phyloP scores from a whole-genome alignment of 1,139 yeast genomes.

The Pichia cactophila region DNA sequence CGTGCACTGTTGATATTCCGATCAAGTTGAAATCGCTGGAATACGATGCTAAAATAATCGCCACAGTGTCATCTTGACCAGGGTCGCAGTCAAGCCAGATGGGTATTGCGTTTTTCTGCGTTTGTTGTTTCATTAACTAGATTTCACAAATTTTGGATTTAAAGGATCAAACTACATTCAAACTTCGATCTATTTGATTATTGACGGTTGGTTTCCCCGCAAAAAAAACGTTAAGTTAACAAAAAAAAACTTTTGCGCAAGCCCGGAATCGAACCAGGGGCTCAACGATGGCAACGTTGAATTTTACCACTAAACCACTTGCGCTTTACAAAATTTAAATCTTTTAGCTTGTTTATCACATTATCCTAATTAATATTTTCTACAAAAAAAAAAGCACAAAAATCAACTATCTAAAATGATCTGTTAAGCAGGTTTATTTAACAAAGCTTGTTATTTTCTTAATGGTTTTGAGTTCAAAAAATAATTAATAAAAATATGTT shows the following conservation, averaged over 20 bases:
- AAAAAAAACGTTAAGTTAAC: background rate
- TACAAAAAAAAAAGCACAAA: no score
- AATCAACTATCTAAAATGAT: no score
- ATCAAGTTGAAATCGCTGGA: slow-evolving; percentile 52
- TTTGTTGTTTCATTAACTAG: background rate
- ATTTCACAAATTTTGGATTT: no score
- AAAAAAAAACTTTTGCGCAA: slow-evolving; percentile 5
- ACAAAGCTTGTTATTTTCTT: no score
- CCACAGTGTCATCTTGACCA: slow-evolving; percentile 85
- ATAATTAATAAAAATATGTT: no score
- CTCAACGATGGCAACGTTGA: slow-evolving; percentile 16
- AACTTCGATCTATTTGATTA: no score
- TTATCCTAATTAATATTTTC: no score
- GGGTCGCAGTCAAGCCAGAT: slow-evolving; percentile 93
- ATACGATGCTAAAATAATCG: slow-evolving; percentile 55
- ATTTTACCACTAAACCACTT: slow-evolving; percentile 15
- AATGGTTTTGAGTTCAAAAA: no score
- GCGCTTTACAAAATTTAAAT: slow-evolving; percentile 2
- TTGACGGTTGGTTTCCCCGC: no score
- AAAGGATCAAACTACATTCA: no score
- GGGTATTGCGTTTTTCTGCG: slow-evolving; percentile 33
- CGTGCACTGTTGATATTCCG: slow-evolving; percentile 79
- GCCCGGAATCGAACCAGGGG: slow-evolving; percentile 15
- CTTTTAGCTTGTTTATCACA: background rate
- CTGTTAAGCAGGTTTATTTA: no score